phyloP scores from a whole-genome alignment of 305 asterid genomes.

The Caryopteris hybrid region DNA sequence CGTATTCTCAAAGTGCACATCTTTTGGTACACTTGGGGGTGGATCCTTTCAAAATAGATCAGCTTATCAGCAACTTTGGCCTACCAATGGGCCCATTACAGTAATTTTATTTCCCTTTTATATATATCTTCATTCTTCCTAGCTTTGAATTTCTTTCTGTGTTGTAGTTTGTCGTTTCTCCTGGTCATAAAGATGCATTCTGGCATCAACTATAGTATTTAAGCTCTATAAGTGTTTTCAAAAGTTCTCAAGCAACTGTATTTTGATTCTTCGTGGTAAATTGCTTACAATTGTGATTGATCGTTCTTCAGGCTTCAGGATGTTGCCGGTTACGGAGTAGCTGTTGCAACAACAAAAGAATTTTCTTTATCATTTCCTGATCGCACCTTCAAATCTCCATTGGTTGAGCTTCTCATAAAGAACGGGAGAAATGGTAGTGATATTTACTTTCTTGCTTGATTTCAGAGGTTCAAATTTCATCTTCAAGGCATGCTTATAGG shows the following conservation, averaged over 20 bases:
- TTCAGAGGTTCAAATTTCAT: constrained; percentile 12
- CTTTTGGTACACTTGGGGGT: constrained; percentile 77
- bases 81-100: constrained; percentile 98
- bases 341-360: constrained; percentile 58
- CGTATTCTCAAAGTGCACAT: constrained; percentile 76
- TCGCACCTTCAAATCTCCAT: constrained; percentile 63
- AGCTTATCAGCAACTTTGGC: constrained; percentile 70
- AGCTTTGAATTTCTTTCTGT: constrained; percentile 11
- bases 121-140: not conserved
- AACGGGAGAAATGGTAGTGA: constrained; percentile 78
- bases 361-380: constrained; percentile 62
- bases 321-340: constrained; percentile 93
- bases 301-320: constrained; percentile 77
- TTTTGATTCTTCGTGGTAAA: not conserved
- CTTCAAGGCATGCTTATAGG: constrained; percentile 15
- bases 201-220: not conserved
- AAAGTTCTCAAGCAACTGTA: not conserved
- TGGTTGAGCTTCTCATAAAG: constrained; percentile 77
- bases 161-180: not conserved
- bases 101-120: constrained; percentile 45
- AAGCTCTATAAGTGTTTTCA: constrained; percentile 1
- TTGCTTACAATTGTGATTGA: constrained; percentile 19
- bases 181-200: constrained; percentile 1
- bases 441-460: constrained; percentile 9
- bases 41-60: constrained; percentile 86